Evolutionary conservation across 2,329 filamentous ascomycete genomes (phyloP).

Genomic region (Phyllosticta citriasiana): DNA sequence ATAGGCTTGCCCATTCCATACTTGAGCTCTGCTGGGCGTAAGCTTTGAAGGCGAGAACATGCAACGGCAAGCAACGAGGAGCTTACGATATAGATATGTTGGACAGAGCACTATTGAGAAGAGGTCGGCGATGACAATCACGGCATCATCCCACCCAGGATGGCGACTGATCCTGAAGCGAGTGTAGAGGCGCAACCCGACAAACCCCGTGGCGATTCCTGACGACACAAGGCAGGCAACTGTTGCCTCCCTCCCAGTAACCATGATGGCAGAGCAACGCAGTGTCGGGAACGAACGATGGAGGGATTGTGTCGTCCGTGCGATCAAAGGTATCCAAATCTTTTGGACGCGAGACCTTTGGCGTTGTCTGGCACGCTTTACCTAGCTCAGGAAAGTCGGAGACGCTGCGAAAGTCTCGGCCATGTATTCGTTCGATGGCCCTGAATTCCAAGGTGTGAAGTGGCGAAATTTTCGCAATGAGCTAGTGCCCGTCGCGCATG

Average conservation of each 20-base stretch:
- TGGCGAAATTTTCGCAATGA: not conserved
- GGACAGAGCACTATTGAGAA: not conserved
- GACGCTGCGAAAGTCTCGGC: not conserved
- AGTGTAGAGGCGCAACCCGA: constrained; percentile 2
- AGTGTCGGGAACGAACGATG: not conserved
- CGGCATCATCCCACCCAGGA: constrained; percentile 2
- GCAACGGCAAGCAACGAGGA: not conserved
- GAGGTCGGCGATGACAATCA: constrained; percentile 2
- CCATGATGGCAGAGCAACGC: not conserved
- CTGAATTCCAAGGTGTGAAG: not conserved
- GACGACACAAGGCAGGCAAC: constrained; percentile 3
- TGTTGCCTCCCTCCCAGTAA: not conserved
- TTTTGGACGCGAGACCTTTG: not conserved
- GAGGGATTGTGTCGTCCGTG: not conserved
- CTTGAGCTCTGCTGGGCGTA: not conserved
- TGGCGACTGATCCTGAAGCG: constrained; percentile 4
- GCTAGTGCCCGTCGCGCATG: not conserved
- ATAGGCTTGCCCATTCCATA: constrained; percentile 4
- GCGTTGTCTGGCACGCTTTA: not conserved
- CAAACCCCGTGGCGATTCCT: not conserved
- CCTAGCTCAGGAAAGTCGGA: not conserved
- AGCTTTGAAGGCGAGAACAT: not conserved
- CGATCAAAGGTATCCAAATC: not conserved
- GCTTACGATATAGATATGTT: not conserved
- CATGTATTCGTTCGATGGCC: not conserved